Evolutionary conservation across 768 basidiomycete species (phyloP), one percentile per base, ranked within the genome.

Genomic region (Suillus alpinus): DNA sequence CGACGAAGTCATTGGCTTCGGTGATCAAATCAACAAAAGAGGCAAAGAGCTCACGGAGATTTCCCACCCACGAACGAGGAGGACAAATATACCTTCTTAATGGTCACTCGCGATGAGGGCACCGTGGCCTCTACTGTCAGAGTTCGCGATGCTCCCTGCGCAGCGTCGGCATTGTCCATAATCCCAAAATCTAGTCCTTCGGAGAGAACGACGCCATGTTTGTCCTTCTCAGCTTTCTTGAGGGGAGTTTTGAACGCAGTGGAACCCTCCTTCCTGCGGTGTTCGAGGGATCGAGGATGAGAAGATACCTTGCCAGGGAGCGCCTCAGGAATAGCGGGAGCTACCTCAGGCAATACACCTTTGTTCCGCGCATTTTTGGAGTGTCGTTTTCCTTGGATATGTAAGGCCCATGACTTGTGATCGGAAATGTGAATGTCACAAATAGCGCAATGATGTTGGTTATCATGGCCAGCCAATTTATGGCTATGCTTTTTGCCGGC

Each of bases 211-310:
- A 86, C 69, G 0, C 82, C 83, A 50, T 86, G 74, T 57, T 83
- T 84, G 62, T 87, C 84, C 44, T 76, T 78, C 56, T 84, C 81
- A 0, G 84, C 81, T 44, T 83, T 81, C 12, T 83, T 81, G 14
- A 85, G 58, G 0, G 77, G 80, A 1, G 75, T 69, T 44, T 75
- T 73, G 62, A 80, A 81, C 6, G 72, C 66, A 0, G 76, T 63
- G 59, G 76, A 83, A 6, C 59, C 64, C 64, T 78, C 76, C 29
- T 75, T 76, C 34, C 69, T 72, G 26, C 62, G 60, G 62, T 85
- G 84, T 16, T 65, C 69, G 0, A 37, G 4, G 16, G 62, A 63
- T 1, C 31, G 57, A 8, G 69, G 47, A 63, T 85, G 83, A 0
- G 40, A 34, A 3, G 57, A 66, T 18, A 63, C 66, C 18, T 64